A percentile compares a stretch with the other conserved stretches of the same genome.
These are phyloP conservation scores for Claviceps arundinis DNA, from an alignment of 2,329 filamentous ascomycete genomes.

Conservation along the genomic window DNA sequence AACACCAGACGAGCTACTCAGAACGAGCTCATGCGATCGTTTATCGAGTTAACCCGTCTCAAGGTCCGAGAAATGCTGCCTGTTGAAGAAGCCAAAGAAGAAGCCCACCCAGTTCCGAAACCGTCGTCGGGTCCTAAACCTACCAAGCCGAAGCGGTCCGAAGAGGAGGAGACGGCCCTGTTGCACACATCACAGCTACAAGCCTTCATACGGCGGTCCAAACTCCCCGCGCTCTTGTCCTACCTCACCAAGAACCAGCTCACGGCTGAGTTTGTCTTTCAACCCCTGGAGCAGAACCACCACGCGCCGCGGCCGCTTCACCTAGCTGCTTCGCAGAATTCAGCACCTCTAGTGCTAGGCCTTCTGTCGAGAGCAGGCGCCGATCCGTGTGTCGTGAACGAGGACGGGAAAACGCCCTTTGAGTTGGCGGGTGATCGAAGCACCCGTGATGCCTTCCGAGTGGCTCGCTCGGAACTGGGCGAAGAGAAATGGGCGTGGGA, in stretches of 20 bases:
- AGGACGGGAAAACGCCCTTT: constrained; percentile 73
- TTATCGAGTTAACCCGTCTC: constrained; percentile 82
- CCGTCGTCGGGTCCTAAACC: constrained; percentile 28
- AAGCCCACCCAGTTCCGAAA: constrained; percentile 25
- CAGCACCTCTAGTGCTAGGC: constrained; percentile 61
- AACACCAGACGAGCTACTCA: constrained; percentile 85
- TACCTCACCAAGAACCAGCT: constrained; percentile 71
- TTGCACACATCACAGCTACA: constrained; percentile 85
- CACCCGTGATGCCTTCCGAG: constrained; percentile 82
- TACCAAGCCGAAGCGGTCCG: constrained; percentile 51
- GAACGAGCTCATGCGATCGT: constrained; percentile 85
- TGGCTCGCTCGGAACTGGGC: constrained; percentile 71
- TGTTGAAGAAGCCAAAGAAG: constrained; percentile 35
- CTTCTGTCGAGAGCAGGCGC: constrained; percentile 63
- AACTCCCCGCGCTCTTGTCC: constrained; percentile 71
- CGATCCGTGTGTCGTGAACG: constrained; percentile 57
- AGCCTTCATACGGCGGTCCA: constrained; percentile 76
- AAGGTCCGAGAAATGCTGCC: constrained; percentile 73
- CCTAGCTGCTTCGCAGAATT: constrained; percentile 70
- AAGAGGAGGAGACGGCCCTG: constrained; percentile 70
- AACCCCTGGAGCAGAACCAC: constrained; percentile 57
- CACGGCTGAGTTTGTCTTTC: constrained; percentile 59
- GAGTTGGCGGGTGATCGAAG: constrained; percentile 75
- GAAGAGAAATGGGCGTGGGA: constrained; percentile 71
- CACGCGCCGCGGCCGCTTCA: constrained; percentile 78